phyloP scores from a whole-genome alignment of 148 eudicot species.

The Camellia sinensis region DNA sequence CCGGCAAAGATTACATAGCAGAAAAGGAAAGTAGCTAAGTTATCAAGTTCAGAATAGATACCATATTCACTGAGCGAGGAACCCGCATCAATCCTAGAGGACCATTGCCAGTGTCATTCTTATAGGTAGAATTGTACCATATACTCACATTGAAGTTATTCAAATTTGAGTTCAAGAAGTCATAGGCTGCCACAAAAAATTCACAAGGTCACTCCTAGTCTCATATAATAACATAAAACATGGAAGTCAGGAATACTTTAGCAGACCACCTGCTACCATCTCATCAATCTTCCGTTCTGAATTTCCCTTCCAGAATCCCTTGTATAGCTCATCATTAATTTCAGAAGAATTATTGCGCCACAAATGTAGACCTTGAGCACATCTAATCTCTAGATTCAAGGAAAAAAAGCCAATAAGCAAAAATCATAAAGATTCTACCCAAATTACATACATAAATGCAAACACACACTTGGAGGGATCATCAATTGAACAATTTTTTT shows the following conservation, averaged over 20 bases:
- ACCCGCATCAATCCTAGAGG: conserved; percentile 50
- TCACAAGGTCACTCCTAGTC: neutral
- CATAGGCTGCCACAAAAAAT: conserved; percentile 57
- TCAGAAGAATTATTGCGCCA: conserved; percentile 92
- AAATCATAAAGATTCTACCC: neutral
- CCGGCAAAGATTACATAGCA: neutral
- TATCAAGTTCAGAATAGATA: conserved; percentile 31
- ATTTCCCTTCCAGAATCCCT: conserved; percentile 69
- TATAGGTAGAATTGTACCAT: conserved; percentile 86
- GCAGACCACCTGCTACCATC: conserved; percentile 54
- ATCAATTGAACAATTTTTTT: neutral
- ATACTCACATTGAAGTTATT: conserved; percentile 62
- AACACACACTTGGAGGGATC: neutral
- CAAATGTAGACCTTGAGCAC: conserved; percentile 57
- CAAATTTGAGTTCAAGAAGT: conserved; percentile 60
- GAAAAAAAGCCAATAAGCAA: neutral
- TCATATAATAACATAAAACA: neutral
- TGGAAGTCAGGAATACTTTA: neutral
- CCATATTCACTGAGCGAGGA: conserved; percentile 86
- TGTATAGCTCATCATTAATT: conserved; percentile 72
- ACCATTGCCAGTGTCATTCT: conserved; percentile 63
- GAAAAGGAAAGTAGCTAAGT: conserved; percentile 3
- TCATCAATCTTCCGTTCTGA: conserved; percentile 59
- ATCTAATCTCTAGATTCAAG: conserved; percentile 51
- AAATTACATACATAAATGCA: neutral